phyloP scores from a whole-genome alignment of 306 rosid species.

The Purshia tridentata region DNA sequence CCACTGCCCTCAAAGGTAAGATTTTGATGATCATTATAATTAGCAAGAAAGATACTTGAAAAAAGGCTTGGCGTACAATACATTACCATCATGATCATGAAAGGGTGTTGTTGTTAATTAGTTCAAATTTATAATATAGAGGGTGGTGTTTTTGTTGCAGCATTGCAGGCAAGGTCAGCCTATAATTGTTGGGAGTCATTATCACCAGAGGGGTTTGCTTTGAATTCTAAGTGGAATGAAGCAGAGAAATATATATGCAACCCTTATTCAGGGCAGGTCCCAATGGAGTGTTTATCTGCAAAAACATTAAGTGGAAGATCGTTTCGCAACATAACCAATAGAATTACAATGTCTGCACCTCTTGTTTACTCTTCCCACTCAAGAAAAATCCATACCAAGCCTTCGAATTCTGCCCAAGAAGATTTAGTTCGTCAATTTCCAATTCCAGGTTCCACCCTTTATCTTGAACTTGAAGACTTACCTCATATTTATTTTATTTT shows the following conservation, averaged over 20 bases:
- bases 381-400: constrained; percentile 45
- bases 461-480: background rate
- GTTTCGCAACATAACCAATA: constrained; percentile 54
- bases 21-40: background rate
- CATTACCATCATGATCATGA: background rate
- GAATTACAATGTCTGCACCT: constrained; percentile 74
- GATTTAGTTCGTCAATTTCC: constrained; percentile 45
- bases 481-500: background rate
- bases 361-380: constrained; percentile 49
- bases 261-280: constrained; percentile 89
- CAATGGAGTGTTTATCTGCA: constrained; percentile 90
- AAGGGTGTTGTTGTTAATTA: background rate
- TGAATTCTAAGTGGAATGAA: constrained; percentile 95
- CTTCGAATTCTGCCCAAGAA: constrained; percentile 38
- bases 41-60: background rate
- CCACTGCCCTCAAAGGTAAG: constrained; percentile 80
- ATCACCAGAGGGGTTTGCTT: constrained; percentile 88
- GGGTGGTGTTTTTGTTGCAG: constrained; percentile 40
- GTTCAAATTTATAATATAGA: background rate
- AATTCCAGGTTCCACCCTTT: constrained; percentile 55
- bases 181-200: constrained; percentile 65
- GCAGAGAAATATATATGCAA: constrained; percentile 95
- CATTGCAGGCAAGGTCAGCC: constrained; percentile 73
- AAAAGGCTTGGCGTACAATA: no score
- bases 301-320: constrained; percentile 89